phyloP scores from a whole-genome alignment of 2,329 filamentous ascomycete species.

The Colletotrichum siamense region DNA sequence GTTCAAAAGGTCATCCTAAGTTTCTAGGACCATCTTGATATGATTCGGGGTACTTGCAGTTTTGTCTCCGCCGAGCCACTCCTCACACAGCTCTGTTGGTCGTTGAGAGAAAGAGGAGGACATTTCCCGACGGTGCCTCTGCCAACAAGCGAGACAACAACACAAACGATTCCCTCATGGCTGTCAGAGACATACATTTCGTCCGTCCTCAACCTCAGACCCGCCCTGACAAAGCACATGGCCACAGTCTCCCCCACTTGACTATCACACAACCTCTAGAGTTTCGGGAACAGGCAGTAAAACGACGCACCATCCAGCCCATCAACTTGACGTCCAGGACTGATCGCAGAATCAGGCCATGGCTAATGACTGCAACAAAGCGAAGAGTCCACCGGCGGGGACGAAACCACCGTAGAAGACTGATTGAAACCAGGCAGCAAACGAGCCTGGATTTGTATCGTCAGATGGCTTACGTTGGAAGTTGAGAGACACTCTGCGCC shows the following conservation, averaged over 20 bases:
- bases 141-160: rapidly evolving
- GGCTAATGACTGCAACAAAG: rapidly evolving
- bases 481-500: too few species aligned
- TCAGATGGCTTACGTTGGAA: neutral
- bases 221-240: neutral
- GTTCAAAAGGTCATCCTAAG: rapidly evolving
- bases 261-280: rapidly evolving
- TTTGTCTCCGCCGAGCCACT: neutral
- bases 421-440: neutral
- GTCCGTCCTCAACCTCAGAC: neutral
- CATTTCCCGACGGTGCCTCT: neutral
- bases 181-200: neutral
- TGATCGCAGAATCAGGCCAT: neutral
- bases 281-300: neutral
- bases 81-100: too few species aligned
- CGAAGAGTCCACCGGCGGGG: neutral
- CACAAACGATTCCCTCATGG: rapidly evolving
- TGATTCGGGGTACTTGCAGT: rapidly evolving
- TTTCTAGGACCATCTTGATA: neutral
- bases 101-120: neutral
- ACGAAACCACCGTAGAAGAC: neutral
- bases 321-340: neutral
- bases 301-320: neutral
- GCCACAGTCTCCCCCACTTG: rapidly evolving
- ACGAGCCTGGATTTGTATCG: neutral